Evolutionary conservation across 345 rosid species (phyloP), one percentile per base, ranked within the genome.

Genomic region (Acer yangbiense): DNA sequence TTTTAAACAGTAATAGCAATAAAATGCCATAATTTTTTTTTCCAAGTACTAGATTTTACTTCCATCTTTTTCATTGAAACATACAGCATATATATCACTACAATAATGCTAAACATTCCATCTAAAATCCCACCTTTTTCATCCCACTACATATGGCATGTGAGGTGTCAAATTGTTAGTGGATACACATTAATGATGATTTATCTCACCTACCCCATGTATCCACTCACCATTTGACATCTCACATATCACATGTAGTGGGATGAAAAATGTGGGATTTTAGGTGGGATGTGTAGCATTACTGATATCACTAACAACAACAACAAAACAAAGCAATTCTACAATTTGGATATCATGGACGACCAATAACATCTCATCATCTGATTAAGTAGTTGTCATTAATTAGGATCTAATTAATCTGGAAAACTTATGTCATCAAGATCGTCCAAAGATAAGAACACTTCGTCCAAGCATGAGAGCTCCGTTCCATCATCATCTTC

Each of bases 391-490:
- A 54, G 16, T 25, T 7, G 17, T 57, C 16, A 54, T 60, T 60
- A 12, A 54, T 60, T 60, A 12, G 44, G 65, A 58, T 43, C 46
- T 43, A 8, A 11, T 72, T 84, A 85, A 50, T 83, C 87, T 12
- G 98, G 92, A 81, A 91, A 86, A 86, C 95, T 93, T 73, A 93
- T 93, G 86, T 95, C 99, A 69, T 95, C 99, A 29, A 93, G 88
- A 81, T 95, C 99, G 62, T 95, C 99, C 80, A 95, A 78, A 10
- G 99, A 93, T 78, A 95, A 78, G 79, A 95, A 95, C 20, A 95
- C 97, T 88, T 95, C 99, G 72, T 93, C 99, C 83, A 95, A 86
- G 78, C 98, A 92, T 21, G 99, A 95, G 13, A 95, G 93, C 72
- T 92, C 96, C n/a, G 84, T 74, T 72, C 88, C 91, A 69, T 86